These are phyloP conservation scores for Cunninghamia lanceolata DNA, from an alignment of 75 land plant species.

Conservation along the genomic window DNA sequence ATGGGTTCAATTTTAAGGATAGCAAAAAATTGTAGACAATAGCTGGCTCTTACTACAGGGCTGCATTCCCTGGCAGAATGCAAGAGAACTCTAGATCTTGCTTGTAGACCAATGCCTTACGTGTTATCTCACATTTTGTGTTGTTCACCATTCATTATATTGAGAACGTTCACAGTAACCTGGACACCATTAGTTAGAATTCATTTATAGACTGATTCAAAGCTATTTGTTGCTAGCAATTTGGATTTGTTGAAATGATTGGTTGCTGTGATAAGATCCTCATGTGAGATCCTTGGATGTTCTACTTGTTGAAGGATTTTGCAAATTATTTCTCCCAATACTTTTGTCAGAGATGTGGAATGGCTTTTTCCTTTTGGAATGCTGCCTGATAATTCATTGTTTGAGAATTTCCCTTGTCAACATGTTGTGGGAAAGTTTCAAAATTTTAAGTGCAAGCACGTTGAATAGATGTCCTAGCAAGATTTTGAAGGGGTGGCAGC, in stretches of 20 bases:
- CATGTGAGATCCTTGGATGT: not conserved
- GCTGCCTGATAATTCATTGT: conserved; percentile 21
- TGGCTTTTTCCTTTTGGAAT: conserved; percentile 12
- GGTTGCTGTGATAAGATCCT: not conserved
- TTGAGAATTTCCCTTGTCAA: conserved; percentile 7
- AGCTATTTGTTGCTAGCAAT: not conserved
- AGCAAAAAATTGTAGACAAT: no score
- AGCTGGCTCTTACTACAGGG: no score
- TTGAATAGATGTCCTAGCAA: not conserved
- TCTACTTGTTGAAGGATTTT: no score
- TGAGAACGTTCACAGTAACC: not conserved
- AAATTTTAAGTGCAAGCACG: not conserved
- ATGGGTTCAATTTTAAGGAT: no score
- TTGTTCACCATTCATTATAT: not conserved
- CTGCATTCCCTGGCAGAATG: no score
- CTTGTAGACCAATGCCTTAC: no score
- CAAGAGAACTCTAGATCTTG: no score
- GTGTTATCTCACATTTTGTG: no score
- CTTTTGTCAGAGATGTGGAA: not conserved
- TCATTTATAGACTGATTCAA: not conserved
- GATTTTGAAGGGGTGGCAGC: not conserved
- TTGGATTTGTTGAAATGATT: not conserved
- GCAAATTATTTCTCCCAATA: no score
- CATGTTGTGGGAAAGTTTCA: not conserved
- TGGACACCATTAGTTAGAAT: not conserved